A percentile compares a stretch with the other conserved stretches of the same genome.
Evolutionary conservation across 1,284 basidiomycete genomes (phyloP).

Genomic region (Leccinum solheimii): DNA sequence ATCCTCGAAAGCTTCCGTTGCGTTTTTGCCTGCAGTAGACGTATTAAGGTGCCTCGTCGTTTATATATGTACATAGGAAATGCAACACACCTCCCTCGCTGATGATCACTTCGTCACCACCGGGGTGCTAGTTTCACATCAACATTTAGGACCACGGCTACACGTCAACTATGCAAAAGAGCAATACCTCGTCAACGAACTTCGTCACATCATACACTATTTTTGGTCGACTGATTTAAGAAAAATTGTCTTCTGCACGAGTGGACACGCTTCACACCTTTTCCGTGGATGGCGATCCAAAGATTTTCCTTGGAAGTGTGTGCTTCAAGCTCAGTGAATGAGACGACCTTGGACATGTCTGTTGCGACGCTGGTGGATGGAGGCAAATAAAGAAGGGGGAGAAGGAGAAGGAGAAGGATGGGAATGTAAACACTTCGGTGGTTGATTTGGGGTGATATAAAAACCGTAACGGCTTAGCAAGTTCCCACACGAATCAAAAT

Average conservation of each 20-base stretch:
- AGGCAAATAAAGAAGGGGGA: conserved; percentile 25
- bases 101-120: conserved; percentile 96
- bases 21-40: conserved; percentile 72
- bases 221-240: conserved; percentile 29
- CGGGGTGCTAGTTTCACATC: conserved; percentile 61
- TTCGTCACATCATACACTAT: conserved; percentile 93
- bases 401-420: conserved; percentile 10
- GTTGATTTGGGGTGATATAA: conserved; percentile 22
- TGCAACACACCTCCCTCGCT: conserved; percentile 82
- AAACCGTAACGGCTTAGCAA: conserved; percentile 16
- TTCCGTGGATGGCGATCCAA: conserved; percentile 81
- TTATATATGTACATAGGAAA: background rate
- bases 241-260: conserved; percentile 3
- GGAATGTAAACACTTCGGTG: conserved; percentile 14
- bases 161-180: background rate
- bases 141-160: conserved; percentile 4
- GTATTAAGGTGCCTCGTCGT: background rate
- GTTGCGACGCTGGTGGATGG: conserved; percentile 18
- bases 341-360: conserved; percentile 58
- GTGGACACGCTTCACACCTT: conserved; percentile 54
- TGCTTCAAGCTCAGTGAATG: conserved; percentile 72
- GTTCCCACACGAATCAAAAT: conserved; percentile 32
- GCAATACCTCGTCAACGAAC: conserved; percentile 94
- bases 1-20: conserved; percentile 98
- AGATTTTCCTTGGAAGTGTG: conserved; percentile 74